Evolutionary conservation across 1,139 yeast genomes (phyloP).

Genomic region (Yamadazyma pseudoaaseri): DNA sequence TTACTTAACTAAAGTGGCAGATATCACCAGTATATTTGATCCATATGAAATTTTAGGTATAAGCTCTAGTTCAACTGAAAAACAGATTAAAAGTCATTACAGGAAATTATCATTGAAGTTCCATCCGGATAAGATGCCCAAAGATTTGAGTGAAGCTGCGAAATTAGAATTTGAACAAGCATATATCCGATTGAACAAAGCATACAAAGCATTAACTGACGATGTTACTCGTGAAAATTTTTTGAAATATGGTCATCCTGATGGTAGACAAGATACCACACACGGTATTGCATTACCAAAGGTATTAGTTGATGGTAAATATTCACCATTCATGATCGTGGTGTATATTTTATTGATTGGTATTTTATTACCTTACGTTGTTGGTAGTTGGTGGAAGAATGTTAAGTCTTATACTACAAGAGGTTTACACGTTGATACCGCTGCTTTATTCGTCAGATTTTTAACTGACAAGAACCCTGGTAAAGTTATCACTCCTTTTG

Average conservation of each 20-base stretch:
- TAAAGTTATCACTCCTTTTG: slow-evolving; percentile 59
- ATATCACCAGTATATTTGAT: slow-evolving; percentile 60
- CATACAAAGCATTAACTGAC: slow-evolving; percentile 93
- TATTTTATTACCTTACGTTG: slow-evolving; percentile 72
- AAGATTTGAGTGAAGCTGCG: slow-evolving; percentile 62
- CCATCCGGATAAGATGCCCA: slow-evolving; percentile 91
- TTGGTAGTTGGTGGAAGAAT: slow-evolving; percentile 87
- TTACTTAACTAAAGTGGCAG: slow-evolving; percentile 47
- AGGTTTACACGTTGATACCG: slow-evolving; percentile 82
- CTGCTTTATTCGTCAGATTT: slow-evolving; percentile 64
- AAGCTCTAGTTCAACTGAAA: slow-evolving; percentile 64
- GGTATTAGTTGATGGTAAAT: slow-evolving; percentile 82
- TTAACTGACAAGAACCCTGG: slow-evolving; percentile 77
- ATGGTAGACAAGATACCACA: slow-evolving; percentile 92
- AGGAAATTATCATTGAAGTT: slow-evolving; percentile 81
- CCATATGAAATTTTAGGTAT: slow-evolving; percentile 88
- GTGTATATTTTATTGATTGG: slow-evolving; percentile 74
- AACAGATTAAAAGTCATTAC: slow-evolving; percentile 77
- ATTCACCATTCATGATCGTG: slow-evolving; percentile 63
- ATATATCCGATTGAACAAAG: slow-evolving; percentile 82
- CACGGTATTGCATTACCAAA: slow-evolving; percentile 97
- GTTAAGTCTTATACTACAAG: slow-evolving; percentile 79
- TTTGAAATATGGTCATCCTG: slow-evolving; percentile 92
- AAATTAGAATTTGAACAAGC: slow-evolving; percentile 63
- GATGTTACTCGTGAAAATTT: slow-evolving; percentile 81